phyloP scores from a whole-genome alignment of 495 filamentous ascomycete genomes.

The Jackrogersella multiformis region DNA sequence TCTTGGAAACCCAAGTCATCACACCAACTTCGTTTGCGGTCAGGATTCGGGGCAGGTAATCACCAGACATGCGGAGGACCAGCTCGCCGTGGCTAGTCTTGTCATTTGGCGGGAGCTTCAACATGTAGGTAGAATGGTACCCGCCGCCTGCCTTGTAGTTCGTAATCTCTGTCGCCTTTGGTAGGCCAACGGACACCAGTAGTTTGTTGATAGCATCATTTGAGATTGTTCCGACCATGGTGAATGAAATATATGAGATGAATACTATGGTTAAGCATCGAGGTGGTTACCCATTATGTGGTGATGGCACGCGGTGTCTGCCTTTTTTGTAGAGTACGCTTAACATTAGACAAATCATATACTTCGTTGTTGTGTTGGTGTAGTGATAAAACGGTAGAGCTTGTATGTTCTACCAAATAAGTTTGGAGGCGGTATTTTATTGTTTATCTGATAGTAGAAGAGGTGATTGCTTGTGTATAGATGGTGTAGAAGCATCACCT shows the following conservation, averaged over 20 bases:
- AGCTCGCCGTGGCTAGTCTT: constrained; percentile 18
- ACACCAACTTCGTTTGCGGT: constrained; percentile 49
- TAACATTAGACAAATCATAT: neutral
- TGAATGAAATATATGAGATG: neutral
- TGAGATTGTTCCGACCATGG: neutral
- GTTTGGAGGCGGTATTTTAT: neutral
- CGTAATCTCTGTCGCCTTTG: neutral
- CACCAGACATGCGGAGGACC: constrained; percentile 49
- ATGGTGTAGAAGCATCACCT: neutral
- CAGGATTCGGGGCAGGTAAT: constrained; percentile 49
- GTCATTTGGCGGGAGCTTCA: neutral
- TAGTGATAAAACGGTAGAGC: neutral
- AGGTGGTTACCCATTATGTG: neutral
- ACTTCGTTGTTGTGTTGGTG: too few relatives aligned
- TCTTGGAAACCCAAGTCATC: constrained; percentile 45
- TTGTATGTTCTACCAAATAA: neutral
- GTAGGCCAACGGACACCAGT: neutral
- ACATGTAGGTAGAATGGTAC: constrained; percentile 39
- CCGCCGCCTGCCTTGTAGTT: neutral
- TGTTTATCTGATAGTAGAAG: too few relatives aligned
- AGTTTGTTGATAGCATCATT: neutral
- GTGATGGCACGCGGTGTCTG: neutral
- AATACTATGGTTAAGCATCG: neutral
- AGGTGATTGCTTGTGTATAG: too few relatives aligned
- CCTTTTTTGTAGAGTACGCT: neutral